Evolutionary conservation across 23 red algal genomes (phyloP), one percentile per base, ranked within the genome.

Genomic region (Pyropia yezoensis): DNA sequence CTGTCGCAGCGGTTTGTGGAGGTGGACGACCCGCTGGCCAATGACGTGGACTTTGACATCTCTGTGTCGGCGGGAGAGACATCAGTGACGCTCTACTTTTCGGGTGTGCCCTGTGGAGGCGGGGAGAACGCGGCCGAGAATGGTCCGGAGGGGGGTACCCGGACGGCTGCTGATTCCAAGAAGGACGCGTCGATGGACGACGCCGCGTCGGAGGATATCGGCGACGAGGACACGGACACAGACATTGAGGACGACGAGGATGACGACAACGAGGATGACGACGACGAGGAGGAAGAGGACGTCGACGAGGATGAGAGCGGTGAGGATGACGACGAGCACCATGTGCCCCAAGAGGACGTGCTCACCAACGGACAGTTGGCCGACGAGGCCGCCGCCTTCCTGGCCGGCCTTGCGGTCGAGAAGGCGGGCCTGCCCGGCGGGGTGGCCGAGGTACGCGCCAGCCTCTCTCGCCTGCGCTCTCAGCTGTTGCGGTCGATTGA

Each of bases 1-100:
- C 52, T 95, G 65, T 71, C 69, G 18, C 82, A 78, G 27, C 18
- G 57, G 45, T 82, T 95, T 75, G 83, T 88, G 7, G 80, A 87
- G 32, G 65, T 65, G 33, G 82, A 82, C 33, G 58, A 75, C 2
- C 90, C 78, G 50, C 50, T 95, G 17, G 75, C 74, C 19, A 88
- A 75, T 62, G 87, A 78, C 19, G 67, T 91, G 13, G 52, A 81
- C 14, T 69, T 53, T 67, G 50, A 49, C 27, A 9, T 76, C 58
- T 28, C 18, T 28, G 18, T 16, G 50, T 67, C 20, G 25, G 50
- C 21, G 28, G 54, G 54, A 27, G 54, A 53, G 54, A 67, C 49
- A 28, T 47, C 50, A 1, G 23, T 29, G 7, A 26, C 25, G 4
- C 27, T 61, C 25, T 29, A 53, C 22, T 66, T 27, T 29, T 67